Base-by-base conservation (phyloP, 257 asterid genomes). In the Apocynum venetum region DNA sequence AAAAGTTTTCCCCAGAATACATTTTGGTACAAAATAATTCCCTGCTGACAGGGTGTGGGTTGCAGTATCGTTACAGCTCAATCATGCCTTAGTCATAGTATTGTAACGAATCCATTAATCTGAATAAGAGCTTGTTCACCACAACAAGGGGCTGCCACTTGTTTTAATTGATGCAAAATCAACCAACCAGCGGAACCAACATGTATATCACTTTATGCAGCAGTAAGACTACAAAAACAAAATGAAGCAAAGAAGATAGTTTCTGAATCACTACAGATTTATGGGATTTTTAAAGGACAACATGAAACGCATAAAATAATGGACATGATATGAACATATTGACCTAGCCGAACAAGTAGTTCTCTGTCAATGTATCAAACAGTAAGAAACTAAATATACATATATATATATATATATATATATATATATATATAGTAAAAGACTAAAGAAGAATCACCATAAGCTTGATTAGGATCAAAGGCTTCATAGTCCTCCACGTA, bases 401-500 rank as follows among this genome's bases (percentile, higher is more conserved):
- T n/a, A n/a, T n/a, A n/a, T n/a, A n/a, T n/a, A n/a, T 49, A 9
- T 65, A 20, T 2, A 74, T 15, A 38, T n/a, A 59, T 14, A 55
- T 15, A 55, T 15, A 71, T 35, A 70, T 74, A 47, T 61, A 36
- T 47, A 47, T 25, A 77, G 64, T 20, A 4, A 75, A 71, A 56
- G 72, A 70, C 40, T 72, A 78, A 53, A 66, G 14, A 40, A 20
- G 14, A 56, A 3, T 81, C 89, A 94, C 97, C 98, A 76, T 95
- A 95, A 41, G 99, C 93, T 84, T 93, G 91, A 67, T 91, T 88
- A 73, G 99, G 96, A 87, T 95, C 98, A 81, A 95, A 95, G 82
- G 97, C 98, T 78, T 91, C 87, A 85, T 90, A 88, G 82, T 95
- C 96, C 86, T 95, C 99, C 71, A 95, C 94, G 78, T 91, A 77